phyloP scores from a whole-genome alignment of 495 filamentous ascomycete species.

The Aspergillus heteromorphus region DNA sequence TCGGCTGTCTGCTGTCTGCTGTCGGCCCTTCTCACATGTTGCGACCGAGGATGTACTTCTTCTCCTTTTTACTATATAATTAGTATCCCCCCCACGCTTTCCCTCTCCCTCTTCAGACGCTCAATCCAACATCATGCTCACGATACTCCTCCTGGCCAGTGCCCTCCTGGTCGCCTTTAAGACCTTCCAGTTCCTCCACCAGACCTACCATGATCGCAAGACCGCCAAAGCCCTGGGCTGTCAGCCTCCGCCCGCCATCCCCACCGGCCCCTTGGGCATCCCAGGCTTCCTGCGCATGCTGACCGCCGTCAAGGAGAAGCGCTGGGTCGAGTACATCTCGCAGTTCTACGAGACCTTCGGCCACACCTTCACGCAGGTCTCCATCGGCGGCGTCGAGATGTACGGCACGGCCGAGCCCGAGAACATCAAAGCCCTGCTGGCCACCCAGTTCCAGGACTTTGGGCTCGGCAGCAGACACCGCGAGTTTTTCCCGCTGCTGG shows the following conservation, averaged over 20 bases:
- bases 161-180: no score
- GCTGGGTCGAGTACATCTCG: constrained; percentile 32
- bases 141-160: no score
- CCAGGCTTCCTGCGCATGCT: constrained; percentile 21
- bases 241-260: constrained; percentile 16
- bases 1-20: no score
- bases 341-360: constrained; percentile 28
- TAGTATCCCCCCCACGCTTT: no score
- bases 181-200: constrained; percentile 21
- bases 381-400: constrained; percentile 27
- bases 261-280: constrained; percentile 29
- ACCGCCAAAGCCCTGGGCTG: constrained; percentile 35
- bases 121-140: no score
- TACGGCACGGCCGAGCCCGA: constrained; percentile 66
- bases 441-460: constrained; percentile 73
- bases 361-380: constrained; percentile 28
- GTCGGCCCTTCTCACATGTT: no score
- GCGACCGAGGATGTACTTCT: no score
- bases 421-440: constrained; percentile 81
- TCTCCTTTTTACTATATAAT: no score
- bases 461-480: constrained; percentile 39
- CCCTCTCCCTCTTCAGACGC: no score
- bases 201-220: constrained; percentile 22
- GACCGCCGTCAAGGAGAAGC: constrained; percentile 26
- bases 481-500: constrained; percentile 48